A percentile compares a stretch with the other conserved stretches of the same genome.
Conservation (phyloP, 768 basidiomycete genomes). For the Leccinum variicolor region DNA sequence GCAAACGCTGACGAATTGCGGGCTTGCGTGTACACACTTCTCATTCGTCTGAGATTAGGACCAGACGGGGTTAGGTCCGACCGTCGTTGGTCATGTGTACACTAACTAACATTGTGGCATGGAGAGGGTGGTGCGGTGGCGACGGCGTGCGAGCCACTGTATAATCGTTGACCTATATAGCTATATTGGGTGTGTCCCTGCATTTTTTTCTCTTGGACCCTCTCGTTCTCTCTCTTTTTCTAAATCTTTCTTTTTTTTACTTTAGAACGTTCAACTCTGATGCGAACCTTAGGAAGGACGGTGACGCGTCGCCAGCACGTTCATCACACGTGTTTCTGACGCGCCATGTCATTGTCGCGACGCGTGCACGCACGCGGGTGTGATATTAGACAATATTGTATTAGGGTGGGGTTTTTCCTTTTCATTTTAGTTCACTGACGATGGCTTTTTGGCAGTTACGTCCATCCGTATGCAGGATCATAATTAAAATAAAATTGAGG, state of each 20-base stretch:
- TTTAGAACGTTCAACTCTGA: background rate
- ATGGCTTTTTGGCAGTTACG: background rate
- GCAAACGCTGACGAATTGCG: background rate
- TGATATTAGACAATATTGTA: background rate
- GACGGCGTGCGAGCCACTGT: conserved; percentile 1
- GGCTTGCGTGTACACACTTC: background rate
- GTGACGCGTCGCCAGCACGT: conserved; percentile 8
- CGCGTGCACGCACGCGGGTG: background rate
- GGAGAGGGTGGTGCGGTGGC: background rate
- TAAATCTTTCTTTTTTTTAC: background rate
- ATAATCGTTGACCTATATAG: background rate
- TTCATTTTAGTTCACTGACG: background rate
- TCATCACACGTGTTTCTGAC: conserved; percentile 19
- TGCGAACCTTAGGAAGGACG: background rate
- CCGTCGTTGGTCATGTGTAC: background rate
- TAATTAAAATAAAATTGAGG: background rate
- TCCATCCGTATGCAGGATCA: background rate
- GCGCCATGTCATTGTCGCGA: background rate
- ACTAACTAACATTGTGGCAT: background rate
- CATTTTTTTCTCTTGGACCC: background rate
- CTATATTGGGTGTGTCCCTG: background rate
- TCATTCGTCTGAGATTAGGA: background rate
- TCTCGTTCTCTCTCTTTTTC: background rate
- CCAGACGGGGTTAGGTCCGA: background rate
- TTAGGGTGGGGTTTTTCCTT: background rate